Evolutionary conservation across 1,139 yeast species (phyloP).

Genomic region (Yamadazyma mexicana): DNA sequence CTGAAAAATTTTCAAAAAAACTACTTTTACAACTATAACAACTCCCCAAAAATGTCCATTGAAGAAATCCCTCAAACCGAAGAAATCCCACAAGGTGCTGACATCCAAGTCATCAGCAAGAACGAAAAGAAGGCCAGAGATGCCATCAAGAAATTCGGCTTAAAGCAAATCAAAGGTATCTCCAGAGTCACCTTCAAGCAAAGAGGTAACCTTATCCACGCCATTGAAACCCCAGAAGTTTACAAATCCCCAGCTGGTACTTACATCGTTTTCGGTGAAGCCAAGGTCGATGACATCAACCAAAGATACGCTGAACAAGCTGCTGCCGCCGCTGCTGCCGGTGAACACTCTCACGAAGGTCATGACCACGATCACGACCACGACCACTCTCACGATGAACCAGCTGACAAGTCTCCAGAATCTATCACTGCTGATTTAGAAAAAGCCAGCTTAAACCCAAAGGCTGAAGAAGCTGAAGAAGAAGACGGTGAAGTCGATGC

Average conservation of each 20-base stretch:
- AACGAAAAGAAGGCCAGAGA: conserved; percentile 97
- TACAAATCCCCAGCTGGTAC: conserved; percentile 94
- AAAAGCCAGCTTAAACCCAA: conserved; percentile 65
- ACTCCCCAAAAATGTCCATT: conserved; percentile 41
- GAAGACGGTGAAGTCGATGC: conserved; percentile 75
- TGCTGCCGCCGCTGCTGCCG: conserved; percentile 62
- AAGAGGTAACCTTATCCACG: conserved; percentile 89
- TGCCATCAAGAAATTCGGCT: conserved; percentile 82
- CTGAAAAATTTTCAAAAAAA: conserved; percentile 12
- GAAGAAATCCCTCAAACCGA: conserved; percentile 57
- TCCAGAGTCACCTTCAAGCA: conserved; percentile 95
- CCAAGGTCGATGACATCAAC: conserved; percentile 89
- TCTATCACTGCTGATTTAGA: conserved; percentile 89
- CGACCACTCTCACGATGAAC: conserved; percentile 16
- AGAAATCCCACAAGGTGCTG: conserved; percentile 82
- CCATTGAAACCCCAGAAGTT: conserved; percentile 93
- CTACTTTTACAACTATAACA: background rate
- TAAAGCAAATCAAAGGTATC: conserved; percentile 90
- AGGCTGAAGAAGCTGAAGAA: conserved; percentile 48
- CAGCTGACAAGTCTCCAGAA: conserved; percentile 61
- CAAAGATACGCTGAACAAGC: conserved; percentile 76
- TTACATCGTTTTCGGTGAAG: conserved; percentile 96
- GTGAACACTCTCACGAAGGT: conserved; percentile 15
- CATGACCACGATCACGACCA: conserved; percentile 31
- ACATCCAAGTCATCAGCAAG: conserved; percentile 80